Conservation (phyloP, 805 yeast species). For the Saturnispora kantuleensis region DNA sequence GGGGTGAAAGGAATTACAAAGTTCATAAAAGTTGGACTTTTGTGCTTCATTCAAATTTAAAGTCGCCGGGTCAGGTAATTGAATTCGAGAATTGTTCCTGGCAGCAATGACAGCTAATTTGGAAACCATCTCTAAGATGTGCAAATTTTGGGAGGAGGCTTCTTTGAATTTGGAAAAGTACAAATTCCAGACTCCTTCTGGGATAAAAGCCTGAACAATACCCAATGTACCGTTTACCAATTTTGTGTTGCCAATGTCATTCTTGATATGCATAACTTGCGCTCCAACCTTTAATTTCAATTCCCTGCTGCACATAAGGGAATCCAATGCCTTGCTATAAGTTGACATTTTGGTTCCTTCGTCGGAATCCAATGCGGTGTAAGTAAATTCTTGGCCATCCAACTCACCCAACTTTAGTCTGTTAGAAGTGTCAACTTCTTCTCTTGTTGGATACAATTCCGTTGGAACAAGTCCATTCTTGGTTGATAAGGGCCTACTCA, state of each 20-base stretch:
- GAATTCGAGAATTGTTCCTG: slow-evolving; percentile 7
- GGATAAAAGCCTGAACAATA: slow-evolving; percentile 47
- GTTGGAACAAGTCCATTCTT: slow-evolving; percentile 82
- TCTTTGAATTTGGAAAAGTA: slow-evolving; percentile 12
- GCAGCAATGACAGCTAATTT: slow-evolving; percentile 1
- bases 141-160: slow-evolving; percentile 5
- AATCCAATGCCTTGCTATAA: slow-evolving; percentile 21
- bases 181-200: slow-evolving; percentile 20
- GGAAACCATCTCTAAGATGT: slow-evolving; percentile 9
- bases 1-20: slow-evolving; percentile 19
- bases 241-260: slow-evolving; percentile 46
- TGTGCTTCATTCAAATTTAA: slow-evolving; percentile 7
- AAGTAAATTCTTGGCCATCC: slow-evolving; percentile 36
- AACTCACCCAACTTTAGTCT: slow-evolving; percentile 37
- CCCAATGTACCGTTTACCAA: slow-evolving; percentile 93
- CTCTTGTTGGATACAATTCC: slow-evolving; percentile 76
- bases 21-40: slow-evolving; percentile 8
- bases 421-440: slow-evolving; percentile 78
- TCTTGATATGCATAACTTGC: slow-evolving; percentile 90
- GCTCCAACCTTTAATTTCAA: slow-evolving; percentile 71
- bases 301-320: slow-evolving; percentile 59
- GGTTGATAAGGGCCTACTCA: slow-evolving; percentile 50
- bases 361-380: slow-evolving; percentile 33
- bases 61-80: slow-evolving; percentile 6
- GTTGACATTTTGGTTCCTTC: slow-evolving; percentile 9